A percentile compares a stretch with the other conserved stretches of the same genome.
Conservation (phyloP, 257 asterid genomes). For the Salvia rosmarinus region DNA sequence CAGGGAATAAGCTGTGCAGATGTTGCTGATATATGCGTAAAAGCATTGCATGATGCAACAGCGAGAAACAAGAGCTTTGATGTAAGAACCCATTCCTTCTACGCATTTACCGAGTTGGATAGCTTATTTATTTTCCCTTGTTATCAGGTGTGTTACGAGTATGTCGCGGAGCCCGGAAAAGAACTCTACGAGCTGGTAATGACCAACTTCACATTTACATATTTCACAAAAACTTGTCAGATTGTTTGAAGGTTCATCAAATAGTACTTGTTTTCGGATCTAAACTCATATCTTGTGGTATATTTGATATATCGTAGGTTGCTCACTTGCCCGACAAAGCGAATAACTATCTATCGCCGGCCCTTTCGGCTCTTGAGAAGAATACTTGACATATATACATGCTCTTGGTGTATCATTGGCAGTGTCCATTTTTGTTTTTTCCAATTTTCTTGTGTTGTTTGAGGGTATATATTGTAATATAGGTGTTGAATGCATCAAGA, state of each 20-base stretch:
- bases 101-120: background rate
- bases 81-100: conserved; percentile 49
- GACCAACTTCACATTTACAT: background rate
- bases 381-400: conserved; percentile 53
- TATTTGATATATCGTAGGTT: conserved; percentile 50
- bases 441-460: conserved; percentile 15
- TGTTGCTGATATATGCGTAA: conserved; percentile 96
- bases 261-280: background rate
- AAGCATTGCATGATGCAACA: conserved; percentile 94
- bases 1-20: conserved; percentile 99
- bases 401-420: conserved; percentile 26
- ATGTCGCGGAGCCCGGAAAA: conserved; percentile 89
- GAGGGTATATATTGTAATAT: conserved; percentile 42
- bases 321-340: conserved; percentile 99
- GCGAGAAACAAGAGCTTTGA: conserved; percentile 99
- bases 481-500: conserved; percentile 26
- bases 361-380: conserved; percentile 94
- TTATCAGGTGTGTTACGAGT: conserved; percentile 88
- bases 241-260: background rate
- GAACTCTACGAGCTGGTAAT: conserved; percentile 95
- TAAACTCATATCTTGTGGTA: too few relatives aligned
- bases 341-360: conserved; percentile 93
- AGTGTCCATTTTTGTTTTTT: conserved; percentile 20
- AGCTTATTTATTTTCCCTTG: conserved; percentile 26
- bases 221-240: background rate